Percentiles rank a stretch among this genome's conserved stretches.
Evolutionary conservation across 257 asterid species (phyloP).

Genomic region (Petunia secreta): DNA sequence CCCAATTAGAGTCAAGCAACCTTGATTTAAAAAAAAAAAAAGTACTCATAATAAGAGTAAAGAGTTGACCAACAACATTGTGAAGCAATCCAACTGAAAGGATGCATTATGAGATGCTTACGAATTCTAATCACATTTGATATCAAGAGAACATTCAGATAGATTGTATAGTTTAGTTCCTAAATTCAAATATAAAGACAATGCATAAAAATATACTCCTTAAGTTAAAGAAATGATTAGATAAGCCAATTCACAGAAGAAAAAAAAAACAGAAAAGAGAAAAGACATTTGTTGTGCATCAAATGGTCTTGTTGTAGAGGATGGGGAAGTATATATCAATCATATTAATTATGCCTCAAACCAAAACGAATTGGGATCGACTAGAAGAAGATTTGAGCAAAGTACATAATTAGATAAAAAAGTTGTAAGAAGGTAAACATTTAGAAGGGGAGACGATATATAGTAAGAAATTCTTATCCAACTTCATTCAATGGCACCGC

Average conservation of each 20-base stretch:
- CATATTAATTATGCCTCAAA: background rate
- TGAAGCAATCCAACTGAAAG: constrained; percentile 17
- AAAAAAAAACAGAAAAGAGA: background rate
- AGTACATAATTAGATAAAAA: constrained; percentile 20
- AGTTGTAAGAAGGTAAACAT: background rate
- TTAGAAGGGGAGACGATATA: constrained; percentile 8
- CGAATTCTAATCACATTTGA: constrained; percentile 11
- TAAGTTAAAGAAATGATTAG: background rate
- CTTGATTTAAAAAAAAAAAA: background rate
- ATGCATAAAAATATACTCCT: background rate
- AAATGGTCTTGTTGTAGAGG: background rate
- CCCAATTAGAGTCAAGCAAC: constrained; percentile 14
- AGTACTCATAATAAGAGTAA: constrained; percentile 16
- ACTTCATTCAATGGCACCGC: background rate
- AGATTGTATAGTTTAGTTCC: background rate
- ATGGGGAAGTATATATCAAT: background rate
- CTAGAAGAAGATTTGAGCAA: background rate
- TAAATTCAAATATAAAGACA: background rate
- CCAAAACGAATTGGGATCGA: background rate
- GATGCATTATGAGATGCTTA: constrained; percentile 13
- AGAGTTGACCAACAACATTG: constrained; percentile 6
- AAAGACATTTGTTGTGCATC: background rate
- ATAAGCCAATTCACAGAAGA: background rate
- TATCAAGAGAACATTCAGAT: background rate
- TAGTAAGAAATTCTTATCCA: constrained; percentile 1